Conservation (phyloP, 1,284 basidiomycete genomes). For the Boletus semigastroideus region DNA sequence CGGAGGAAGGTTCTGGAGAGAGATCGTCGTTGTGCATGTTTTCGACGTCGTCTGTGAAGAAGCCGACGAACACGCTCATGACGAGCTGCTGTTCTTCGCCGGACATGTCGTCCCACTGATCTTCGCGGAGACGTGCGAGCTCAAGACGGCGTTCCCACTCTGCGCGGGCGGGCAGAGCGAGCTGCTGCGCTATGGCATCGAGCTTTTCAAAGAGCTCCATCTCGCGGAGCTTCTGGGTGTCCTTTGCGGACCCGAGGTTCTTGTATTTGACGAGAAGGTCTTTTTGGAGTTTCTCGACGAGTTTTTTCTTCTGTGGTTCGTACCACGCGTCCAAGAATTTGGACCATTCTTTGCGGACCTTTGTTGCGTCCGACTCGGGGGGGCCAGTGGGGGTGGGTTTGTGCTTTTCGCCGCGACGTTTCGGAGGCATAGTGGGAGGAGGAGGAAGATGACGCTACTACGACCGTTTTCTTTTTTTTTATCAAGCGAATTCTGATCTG, state of each 20-base stretch:
- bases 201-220: slow-evolving; percentile 29
- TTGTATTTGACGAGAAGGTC: slow-evolving; percentile 34
- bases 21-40: slow-evolving; percentile 19
- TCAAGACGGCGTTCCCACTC: slow-evolving; percentile 35
- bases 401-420: slow-evolving; percentile 24
- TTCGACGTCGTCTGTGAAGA: slow-evolving; percentile 36
- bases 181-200: slow-evolving; percentile 21
- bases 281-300: slow-evolving; percentile 31
- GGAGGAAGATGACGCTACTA: no score
- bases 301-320: slow-evolving; percentile 30
- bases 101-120: slow-evolving; percentile 34
- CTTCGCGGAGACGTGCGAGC: slow-evolving; percentile 29
- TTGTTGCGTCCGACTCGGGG: slow-evolving; percentile 19
- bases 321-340: slow-evolving; percentile 30
- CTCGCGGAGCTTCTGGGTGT: slow-evolving; percentile 31
- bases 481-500: slow-evolving; percentile 18
- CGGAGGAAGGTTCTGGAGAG: slow-evolving; percentile 10
- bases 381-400: slow-evolving; percentile 14
- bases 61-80: slow-evolving; percentile 45
- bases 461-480: no score
- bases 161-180: slow-evolving; percentile 29
- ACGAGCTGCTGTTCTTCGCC: slow-evolving; percentile 33
- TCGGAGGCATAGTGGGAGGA: slow-evolving; percentile 25
- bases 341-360: slow-evolving; percentile 31
- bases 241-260: slow-evolving; percentile 21